phyloP scores from a whole-genome alignment of 495 filamentous ascomycete genomes.

The Penicillium flavigenum region DNA sequence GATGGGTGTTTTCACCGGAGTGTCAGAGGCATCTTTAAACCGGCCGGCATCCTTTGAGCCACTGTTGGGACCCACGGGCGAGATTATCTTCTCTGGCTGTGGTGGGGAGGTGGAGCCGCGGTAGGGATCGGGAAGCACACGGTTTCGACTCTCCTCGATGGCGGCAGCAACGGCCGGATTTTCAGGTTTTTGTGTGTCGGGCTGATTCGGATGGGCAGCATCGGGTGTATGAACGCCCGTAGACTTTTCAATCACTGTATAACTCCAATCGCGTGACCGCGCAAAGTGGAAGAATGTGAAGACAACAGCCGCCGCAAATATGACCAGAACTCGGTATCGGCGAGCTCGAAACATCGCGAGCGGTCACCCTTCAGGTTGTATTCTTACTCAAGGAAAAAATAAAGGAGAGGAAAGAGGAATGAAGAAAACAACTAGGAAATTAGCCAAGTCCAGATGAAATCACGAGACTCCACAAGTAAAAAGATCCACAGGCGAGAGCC shows the following conservation, averaged over 20 bases:
- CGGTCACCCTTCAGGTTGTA: constrained; percentile 9
- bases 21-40: constrained; percentile 2
- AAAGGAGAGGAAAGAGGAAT: constrained; percentile 7
- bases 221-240: constrained; percentile 4
- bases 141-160: constrained; percentile 15
- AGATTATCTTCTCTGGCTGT: constrained; percentile 1
- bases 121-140: constrained; percentile 16
- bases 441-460: constrained; percentile 10
- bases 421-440: not conserved
- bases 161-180: constrained; percentile 6
- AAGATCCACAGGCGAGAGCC: constrained; percentile 13
- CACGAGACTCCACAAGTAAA: constrained; percentile 12
- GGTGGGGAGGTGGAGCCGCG: constrained; percentile 9
- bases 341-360: constrained; percentile 70
- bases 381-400: not conserved
- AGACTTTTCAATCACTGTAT: constrained; percentile 18
- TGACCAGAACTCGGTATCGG: constrained; percentile 70
- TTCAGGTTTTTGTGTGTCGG: constrained; percentile 6
- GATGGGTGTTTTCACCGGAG: not conserved
- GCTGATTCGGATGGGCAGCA: constrained; percentile 9
- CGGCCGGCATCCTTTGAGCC: not conserved
- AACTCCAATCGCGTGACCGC: constrained; percentile 37
- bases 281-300: constrained; percentile 65
- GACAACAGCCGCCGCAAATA: constrained; percentile 65
- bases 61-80: constrained; percentile 9